phyloP scores from a whole-genome alignment of 495 filamentous ascomycete genomes.

The Pseudomonodictys pantanalensis region DNA sequence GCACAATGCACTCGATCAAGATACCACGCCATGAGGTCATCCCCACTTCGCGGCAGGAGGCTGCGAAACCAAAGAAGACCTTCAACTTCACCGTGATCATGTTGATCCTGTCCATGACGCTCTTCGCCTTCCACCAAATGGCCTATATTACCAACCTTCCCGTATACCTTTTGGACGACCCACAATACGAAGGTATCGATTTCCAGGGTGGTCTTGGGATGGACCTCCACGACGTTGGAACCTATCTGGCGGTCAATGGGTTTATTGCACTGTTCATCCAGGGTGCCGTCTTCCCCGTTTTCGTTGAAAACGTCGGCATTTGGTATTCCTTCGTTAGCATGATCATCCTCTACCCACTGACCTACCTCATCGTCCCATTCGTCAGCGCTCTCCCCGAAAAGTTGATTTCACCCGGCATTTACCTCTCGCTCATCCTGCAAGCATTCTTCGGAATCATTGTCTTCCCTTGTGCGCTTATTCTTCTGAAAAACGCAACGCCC shows the following conservation, averaged over 20 bases:
- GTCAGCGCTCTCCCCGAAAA: constrained; percentile 10
- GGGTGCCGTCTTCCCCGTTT: constrained; percentile 28
- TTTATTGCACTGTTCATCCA: constrained; percentile 32
- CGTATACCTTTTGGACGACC: constrained; percentile 27
- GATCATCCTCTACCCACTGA: constrained; percentile 29
- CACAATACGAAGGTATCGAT: constrained; percentile 8
- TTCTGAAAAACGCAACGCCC: constrained; percentile 33
- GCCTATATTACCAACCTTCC: constrained; percentile 25
- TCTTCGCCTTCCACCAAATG: constrained; percentile 31
- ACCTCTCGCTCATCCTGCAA: constrained; percentile 26
- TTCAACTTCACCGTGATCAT: constrained; percentile 32
- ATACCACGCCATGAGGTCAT: constrained; percentile 6
- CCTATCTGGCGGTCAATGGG: constrained; percentile 31
- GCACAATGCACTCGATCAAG: constrained; percentile 31
- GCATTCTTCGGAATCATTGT: constrained; percentile 31
- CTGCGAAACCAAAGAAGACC: constrained; percentile 1
- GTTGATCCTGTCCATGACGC: constrained; percentile 14
- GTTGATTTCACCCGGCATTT: constrained; percentile 15
- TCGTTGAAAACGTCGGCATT: constrained; percentile 26
- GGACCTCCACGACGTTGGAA: constrained; percentile 29
- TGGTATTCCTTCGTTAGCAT: constrained; percentile 23
- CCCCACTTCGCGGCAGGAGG: background rate
- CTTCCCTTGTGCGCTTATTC: constrained; percentile 31
- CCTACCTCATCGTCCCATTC: constrained; percentile 29
- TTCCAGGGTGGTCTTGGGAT: constrained; percentile 28